Base-by-base conservation (phyloP, 164 flowering plant genomes). In the Akebia trifoliata region DNA sequence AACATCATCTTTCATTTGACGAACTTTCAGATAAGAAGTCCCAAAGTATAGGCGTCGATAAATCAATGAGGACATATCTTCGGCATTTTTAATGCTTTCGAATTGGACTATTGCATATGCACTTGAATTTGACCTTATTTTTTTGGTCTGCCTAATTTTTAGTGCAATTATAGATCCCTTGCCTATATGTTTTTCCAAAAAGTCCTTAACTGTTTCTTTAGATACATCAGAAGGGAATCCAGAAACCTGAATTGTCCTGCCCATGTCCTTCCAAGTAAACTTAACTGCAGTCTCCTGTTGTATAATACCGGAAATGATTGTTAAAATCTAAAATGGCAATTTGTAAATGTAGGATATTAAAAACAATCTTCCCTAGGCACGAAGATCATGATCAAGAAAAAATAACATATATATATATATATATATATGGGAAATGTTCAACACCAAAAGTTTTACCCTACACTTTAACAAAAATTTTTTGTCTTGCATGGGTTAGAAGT, bases 81-180 rank as follows among this genome's bases (percentile, higher is more conserved):
- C 74, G 52, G 87, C 82, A 61, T 20, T 4, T 26, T n/a, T 39
- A 5, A 18, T 21, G 2, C 48, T 34, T 4, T 62, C 70, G 60
- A 90, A 90, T 65, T 84, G 92, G 21, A 90, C 87, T 58, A 64
- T 69, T 11, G 87, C 95, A 68, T 59, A 80, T 17, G 62, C 54
- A 54, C 80, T 71, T 37, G 60, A n/a, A 31, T 50, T 54, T 29
- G 57, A 37, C 10, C 62, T 73, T 8, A 54, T 48, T 14, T 39
- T 61, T 46, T 69, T 78, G 17, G 59, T 28, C 2, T 30, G 61
- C 54, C 76, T 75, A 24, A 82, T 44, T 60, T 83, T 78, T 28
- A 81, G 21, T 25, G 86, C 89, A 56, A 44, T 59, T 50, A 90
- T 70, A 45, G 80, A 76, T 50, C 77, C 90, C 42, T 53, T 35